Base-by-base conservation (phyloP, 1,284 basidiomycete genomes). In the Heliocybe sulcata region DNA sequence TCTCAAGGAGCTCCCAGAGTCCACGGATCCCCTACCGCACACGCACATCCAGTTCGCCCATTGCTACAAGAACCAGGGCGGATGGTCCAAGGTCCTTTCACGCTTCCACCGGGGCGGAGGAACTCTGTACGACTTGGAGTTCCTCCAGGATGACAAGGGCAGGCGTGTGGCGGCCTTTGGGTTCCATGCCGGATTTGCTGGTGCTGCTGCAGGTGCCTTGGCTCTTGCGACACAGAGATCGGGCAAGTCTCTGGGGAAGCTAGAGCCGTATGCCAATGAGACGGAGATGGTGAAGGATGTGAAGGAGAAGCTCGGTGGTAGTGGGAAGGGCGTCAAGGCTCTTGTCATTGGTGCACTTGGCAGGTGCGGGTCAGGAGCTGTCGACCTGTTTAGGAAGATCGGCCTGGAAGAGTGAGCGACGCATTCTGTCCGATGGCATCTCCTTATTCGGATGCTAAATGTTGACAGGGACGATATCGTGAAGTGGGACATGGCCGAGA, bases 41-140 rank as follows among this genome's bases (percentile, higher is more conserved):
- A 95, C 92, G 9, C 97, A 99, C 73, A 96, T 99, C 70, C 95
- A 98, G 69, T 99, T 99, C 64, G 96, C 95, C 1, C 97, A 99
- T 72, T 98, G 96, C 74, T 99, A 94, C 82, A 99, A 99, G 77
- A 77, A 85, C 52, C 97, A 99, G 71, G 93, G 80, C 1, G 97
- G 97, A 38, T 99, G 97, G 96, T 80, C 85, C 16, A 78, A 86
- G 52, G 85, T 99, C 26, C 84, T 99, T 45, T 77, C 83, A 27
- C 90, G 97, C 45, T 99, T 99, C 79, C 77, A 85, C 69, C 79
- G 81, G 57, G 97, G 96, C 25, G 80, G 83, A 33, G 96, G 96
- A 23, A 90, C 85, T 35, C 77, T 99, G 48, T 98, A 99, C 75
- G 97, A 99, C 71, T 79, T 99, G 58, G 97, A 99, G 74, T 99